Evolutionary conservation across 306 rosid genomes (phyloP).

Genomic region (Casuarina glauca): DNA sequence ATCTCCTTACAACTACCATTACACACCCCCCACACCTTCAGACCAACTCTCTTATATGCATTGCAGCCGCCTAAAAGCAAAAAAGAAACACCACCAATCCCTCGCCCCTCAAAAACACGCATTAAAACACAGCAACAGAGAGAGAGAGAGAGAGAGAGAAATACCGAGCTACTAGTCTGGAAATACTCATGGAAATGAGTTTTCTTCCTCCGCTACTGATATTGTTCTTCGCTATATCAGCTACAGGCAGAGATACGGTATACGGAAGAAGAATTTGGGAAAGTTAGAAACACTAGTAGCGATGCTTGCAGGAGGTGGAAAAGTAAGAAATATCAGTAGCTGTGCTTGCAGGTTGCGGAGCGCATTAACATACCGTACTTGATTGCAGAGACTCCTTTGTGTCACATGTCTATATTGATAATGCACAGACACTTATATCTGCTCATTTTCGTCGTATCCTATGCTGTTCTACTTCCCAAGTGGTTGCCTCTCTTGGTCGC

Average conservation of each 20-base stretch:
- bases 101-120: neutral
- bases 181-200: constrained; percentile 13
- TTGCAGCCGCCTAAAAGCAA: neutral
- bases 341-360: no score
- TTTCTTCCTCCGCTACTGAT: neutral
- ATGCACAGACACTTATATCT: no score
- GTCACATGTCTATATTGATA: no score
- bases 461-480: no score
- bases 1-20: neutral
- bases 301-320: no score
- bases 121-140: neutral
- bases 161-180: constrained; percentile 29
- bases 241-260: no score
- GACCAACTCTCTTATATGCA: neutral
- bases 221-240: neutral
- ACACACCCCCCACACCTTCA: neutral
- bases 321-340: no score
- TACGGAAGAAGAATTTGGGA: neutral
- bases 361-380: no score
- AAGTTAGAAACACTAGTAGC: neutral
- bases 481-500: neutral
- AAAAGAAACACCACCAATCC: neutral
- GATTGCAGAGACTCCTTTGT: no score
- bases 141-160: neutral
- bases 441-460: no score